Conservation (phyloP, 2,329 filamentous ascomycete species). For the Gremmenia infestans region DNA sequence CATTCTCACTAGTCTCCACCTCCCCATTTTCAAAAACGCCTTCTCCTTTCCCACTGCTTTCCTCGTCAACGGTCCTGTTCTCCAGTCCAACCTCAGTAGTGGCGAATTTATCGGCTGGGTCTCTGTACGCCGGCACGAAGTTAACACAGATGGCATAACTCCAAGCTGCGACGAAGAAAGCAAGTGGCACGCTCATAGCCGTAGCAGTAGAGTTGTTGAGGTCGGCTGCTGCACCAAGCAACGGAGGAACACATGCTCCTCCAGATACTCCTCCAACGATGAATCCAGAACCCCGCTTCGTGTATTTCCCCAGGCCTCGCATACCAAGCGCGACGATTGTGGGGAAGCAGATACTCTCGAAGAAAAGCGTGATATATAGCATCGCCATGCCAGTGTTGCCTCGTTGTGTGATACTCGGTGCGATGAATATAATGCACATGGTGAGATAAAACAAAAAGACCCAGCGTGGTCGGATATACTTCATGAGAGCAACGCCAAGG, state of each 20-base stretch:
- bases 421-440: conserved; percentile 43
- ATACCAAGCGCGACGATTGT: conserved; percentile 78
- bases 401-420: conserved; percentile 42
- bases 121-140: conserved; percentile 24
- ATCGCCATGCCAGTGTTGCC: conserved; percentile 46
- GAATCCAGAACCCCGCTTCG: conserved; percentile 69
- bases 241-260: conserved; percentile 67
- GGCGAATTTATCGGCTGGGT: conserved; percentile 17
- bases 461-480: conserved; percentile 44
- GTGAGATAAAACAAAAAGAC: conserved; percentile 47
- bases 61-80: conserved; percentile 3
- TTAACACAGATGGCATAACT: conserved; percentile 40
- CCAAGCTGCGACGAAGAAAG: conserved; percentile 44
- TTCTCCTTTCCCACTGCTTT: conserved; percentile 6
- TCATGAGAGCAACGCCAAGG: conserved; percentile 45
- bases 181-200: conserved; percentile 41
- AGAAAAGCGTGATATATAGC: conserved; percentile 47
- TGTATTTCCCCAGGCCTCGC: conserved; percentile 69
- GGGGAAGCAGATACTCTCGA: conserved; percentile 53
- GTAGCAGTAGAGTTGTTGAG: conserved; percentile 15
- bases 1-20: background rate
- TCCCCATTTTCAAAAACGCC: conserved; percentile 11
- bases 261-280: conserved; percentile 69
- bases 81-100: conserved; percentile 13
- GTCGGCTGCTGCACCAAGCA: conserved; percentile 64